Evolutionary conservation across 495 filamentous ascomycete genomes (phyloP), one percentile per base, ranked within the genome.

Genomic region (Choiromyces venosus): DNA sequence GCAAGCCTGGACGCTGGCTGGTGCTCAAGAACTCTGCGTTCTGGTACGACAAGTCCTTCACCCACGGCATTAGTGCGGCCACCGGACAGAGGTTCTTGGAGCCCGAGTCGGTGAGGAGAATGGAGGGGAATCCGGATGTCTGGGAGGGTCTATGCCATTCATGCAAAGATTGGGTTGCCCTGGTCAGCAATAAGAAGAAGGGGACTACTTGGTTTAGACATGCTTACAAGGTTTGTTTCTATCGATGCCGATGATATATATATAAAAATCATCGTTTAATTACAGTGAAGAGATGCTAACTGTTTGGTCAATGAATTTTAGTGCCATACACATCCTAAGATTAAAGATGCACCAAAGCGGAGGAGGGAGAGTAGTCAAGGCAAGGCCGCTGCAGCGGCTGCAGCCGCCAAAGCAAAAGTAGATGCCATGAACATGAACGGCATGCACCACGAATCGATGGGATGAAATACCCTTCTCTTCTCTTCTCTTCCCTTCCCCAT

Each of bases 41-140:
- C 82, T 93, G 91, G 91, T 93, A 93, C 80, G 91, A 93, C 83
- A 93, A 93, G 82, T 89, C 87, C 71, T 93, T 93, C 81, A 91
- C 89, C 3, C 91, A 93, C 71, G 91, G 91, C 40, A 91, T 93
- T 78, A 91, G 90, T 79, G 91, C 91, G 37, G 90, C 90, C 33
- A 93, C 91, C 19, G 91, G 91, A 12, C 87, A 84, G 72, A 86
- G 89, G 4, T 93, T 93, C 82, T 86, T 91, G 78, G 90, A 89
- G 74, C 91, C 91, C 5, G 86, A 88, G 75, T 86, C 91, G 79
- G 91, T 88, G 29, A 84, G 91, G 38, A 83, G 90, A 67, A 92
- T 91, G 86, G 89, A 92, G 79, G 89, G 89, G n/a, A 92, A 91
- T 77, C 87, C 89, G 14, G 90, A 93, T 76, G 89, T 91, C 21